phyloP scores from a whole-genome alignment of 169 alveolate species.

The Cryptosporidium viatorum region DNA sequence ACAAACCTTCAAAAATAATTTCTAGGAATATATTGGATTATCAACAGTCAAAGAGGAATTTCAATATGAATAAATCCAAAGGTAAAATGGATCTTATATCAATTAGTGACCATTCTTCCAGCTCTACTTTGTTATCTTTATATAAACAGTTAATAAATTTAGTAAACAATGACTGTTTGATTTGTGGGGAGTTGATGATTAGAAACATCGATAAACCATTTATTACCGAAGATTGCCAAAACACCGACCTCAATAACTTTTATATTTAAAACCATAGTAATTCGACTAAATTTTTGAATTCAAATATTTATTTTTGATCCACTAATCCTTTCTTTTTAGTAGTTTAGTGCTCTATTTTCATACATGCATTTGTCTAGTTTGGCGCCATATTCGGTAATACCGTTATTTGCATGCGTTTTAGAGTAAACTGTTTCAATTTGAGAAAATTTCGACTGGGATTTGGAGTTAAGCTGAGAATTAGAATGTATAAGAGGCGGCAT shows the following conservation, averaged over 20 bases:
- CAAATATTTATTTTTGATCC: no score
- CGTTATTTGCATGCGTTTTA: not conserved
- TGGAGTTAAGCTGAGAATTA: not conserved
- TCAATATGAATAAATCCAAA: not conserved
- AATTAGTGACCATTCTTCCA: not conserved
- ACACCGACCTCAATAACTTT: not conserved
- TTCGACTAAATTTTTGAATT: no score
- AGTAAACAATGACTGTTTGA: slow-evolving; percentile 29
- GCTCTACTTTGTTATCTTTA: not conserved
- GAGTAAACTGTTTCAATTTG: not conserved
- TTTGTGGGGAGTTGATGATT: slow-evolving; percentile 70
- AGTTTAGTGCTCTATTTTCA: not conserved
- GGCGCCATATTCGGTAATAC: not conserved
- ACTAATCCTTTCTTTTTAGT: not conserved
- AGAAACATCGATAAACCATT: slow-evolving; percentile 48
- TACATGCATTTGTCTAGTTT: not conserved
- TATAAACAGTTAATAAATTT: slow-evolving; percentile 26
- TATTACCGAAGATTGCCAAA: slow-evolving; percentile 13
- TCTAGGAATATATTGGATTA: not conserved
- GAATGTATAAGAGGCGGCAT: slow-evolving; percentile 20
- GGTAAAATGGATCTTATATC: not conserved
- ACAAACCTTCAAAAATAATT: not conserved
- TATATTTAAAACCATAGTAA: not conserved
- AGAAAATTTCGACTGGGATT: not conserved
- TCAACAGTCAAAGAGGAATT: not conserved